These are phyloP conservation scores for Alternaria hordeiaustralica DNA, from an alignment of 2,329 filamentous ascomycete species.

Conservation along the genomic window DNA sequence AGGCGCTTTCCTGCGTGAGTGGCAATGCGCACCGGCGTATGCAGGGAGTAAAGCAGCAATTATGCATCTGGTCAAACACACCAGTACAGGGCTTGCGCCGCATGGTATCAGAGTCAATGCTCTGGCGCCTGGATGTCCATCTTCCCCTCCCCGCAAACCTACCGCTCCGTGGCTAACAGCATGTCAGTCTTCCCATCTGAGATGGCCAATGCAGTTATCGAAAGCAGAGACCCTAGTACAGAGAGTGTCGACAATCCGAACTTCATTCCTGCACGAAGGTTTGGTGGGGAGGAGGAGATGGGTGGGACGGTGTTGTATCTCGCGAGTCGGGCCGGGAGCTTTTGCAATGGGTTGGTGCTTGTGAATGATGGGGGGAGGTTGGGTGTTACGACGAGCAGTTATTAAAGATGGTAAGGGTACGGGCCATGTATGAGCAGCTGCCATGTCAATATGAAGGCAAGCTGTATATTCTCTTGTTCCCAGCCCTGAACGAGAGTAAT, in stretches of 20 bases:
- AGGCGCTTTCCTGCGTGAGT: neutral
- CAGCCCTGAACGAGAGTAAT: neutral
- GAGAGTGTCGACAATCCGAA: conserved; percentile 4
- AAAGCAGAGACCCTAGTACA: neutral
- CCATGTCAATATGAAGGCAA: neutral
- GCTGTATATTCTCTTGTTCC: neutral
- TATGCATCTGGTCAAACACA: conserved; percentile 54
- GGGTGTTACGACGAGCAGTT: conserved; percentile 15
- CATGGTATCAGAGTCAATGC: conserved; percentile 56
- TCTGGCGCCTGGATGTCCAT: conserved; percentile 53
- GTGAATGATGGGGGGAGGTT: conserved; percentile 20
- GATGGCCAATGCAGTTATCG: conserved; percentile 10
- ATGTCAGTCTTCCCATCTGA: conserved; percentile 20
- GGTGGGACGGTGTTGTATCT: conserved; percentile 54
- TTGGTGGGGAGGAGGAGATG: conserved; percentile 51
- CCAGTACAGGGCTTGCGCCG: conserved; percentile 49
- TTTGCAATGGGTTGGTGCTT: conserved; percentile 30
- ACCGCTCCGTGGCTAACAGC: neutral
- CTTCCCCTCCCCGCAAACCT: neutral
- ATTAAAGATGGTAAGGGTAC: neutral
- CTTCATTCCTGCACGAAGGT: conserved; percentile 33
- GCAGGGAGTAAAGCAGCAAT: neutral
- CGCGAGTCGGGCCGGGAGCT: conserved; percentile 50
- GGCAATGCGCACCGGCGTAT: neutral
- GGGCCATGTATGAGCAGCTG: neutral